Conservation (phyloP, 176 grass and related monocot genomes). For the Rhynchospora breviuscula region DNA sequence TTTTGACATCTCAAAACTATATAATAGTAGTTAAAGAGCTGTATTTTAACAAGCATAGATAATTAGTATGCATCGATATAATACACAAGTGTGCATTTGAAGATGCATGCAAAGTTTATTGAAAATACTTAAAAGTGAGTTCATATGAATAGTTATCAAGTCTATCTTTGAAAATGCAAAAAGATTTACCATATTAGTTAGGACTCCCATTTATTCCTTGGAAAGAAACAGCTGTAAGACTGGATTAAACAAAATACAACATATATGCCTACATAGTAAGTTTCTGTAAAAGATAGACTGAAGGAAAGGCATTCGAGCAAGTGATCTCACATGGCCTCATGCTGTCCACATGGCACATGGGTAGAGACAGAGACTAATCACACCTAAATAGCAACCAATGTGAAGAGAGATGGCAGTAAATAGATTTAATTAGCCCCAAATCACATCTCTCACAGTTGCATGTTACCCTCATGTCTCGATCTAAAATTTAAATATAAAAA, state of each 20-base stretch:
- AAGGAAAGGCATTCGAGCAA: background rate
- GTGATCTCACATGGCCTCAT: conserved; percentile 28
- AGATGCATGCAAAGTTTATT: no score
- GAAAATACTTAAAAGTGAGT: no score
- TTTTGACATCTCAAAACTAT: no score
- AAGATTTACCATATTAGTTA: background rate
- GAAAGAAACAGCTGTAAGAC: background rate
- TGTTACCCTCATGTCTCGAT: conserved; percentile 18
- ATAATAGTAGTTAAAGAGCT: no score
- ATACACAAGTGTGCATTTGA: no score
- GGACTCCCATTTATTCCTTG: background rate
- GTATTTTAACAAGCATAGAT: no score
- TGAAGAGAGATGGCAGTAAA: background rate
- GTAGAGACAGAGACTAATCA: conserved; percentile 22
- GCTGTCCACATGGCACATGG: conserved; percentile 24
- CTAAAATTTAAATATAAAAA: background rate
- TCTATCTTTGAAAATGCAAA: background rate
- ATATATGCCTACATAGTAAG: conserved; percentile 6
- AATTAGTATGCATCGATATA: no score
- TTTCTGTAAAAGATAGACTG: background rate
- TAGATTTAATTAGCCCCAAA: background rate
- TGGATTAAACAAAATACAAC: background rate
- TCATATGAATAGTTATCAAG: no score
- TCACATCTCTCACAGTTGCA: conserved; percentile 15
- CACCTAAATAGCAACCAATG: conserved; percentile 1